A percentile compares a stretch with the other conserved stretches of the same genome.
Evolutionary conservation across 805 yeast genomes (phyloP).

Genomic region (Saturnispora zaruensis): DNA sequence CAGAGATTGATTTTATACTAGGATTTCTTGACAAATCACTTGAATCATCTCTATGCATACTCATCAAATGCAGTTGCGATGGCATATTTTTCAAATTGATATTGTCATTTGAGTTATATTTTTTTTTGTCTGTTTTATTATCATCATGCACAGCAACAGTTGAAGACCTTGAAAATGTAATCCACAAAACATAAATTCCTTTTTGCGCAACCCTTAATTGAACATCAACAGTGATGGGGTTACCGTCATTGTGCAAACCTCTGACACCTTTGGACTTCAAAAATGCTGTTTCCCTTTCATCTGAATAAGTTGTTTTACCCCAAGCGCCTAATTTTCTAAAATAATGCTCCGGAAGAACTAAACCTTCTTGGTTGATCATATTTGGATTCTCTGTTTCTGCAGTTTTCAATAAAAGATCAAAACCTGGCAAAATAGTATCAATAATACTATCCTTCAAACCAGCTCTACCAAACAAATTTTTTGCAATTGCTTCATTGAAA

Average conservation of each 20-base stretch:
- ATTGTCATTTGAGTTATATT: not conserved
- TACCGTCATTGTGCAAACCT: constrained; percentile 67
- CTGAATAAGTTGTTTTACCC: constrained; percentile 20
- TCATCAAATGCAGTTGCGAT: constrained; percentile 6
- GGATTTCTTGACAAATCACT: not conserved
- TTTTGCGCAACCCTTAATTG: constrained; percentile 65
- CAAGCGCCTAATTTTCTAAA: constrained; percentile 62
- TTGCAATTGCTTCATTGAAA: constrained; percentile 69
- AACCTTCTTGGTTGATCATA: constrained; percentile 44
- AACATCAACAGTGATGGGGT: constrained; percentile 56
- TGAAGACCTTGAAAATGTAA: constrained; percentile 61
- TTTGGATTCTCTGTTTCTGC: constrained; percentile 36
- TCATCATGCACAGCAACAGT: not conserved
- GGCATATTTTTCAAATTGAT: constrained; percentile 4
- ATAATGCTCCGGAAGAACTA: constrained; percentile 86
- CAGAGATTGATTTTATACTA: not conserved
- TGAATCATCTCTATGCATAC: constrained; percentile 8
- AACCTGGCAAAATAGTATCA: constrained; percentile 54
- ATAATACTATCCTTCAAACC: constrained; percentile 42
- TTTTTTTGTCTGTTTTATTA: not conserved
- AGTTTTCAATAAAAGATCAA: constrained; percentile 36
- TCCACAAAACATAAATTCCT: constrained; percentile 65
- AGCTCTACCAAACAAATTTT: constrained; percentile 66
- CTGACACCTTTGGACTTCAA: constrained; percentile 56
- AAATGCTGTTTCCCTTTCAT: constrained; percentile 44